Evolutionary conservation across 140 eudicot species (phyloP).

Genomic region (Flaveria floridana): DNA sequence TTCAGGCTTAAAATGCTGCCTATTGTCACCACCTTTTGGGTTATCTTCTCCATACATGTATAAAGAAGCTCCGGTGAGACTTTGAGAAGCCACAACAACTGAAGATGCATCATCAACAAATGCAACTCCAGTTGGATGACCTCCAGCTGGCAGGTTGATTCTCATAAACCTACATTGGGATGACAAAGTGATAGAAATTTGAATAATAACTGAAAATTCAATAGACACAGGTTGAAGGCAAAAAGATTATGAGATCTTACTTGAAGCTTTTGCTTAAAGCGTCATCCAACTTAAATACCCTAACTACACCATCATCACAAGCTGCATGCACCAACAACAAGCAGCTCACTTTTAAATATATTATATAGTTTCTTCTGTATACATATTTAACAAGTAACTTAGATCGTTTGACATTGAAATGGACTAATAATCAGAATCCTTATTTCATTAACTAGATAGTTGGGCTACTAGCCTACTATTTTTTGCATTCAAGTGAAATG

Average conservation of each 20-base stretch:
- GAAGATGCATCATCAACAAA: constrained; percentile 84
- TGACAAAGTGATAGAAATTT: constrained; percentile 9
- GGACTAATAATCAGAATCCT: neutral
- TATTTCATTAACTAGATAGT: neutral
- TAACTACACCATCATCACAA: constrained; percentile 85
- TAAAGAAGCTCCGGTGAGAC: constrained; percentile 70
- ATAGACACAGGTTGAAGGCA: neutral
- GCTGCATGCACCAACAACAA: constrained; percentile 52
- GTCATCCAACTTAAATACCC: constrained; percentile 89
- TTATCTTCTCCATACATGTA: constrained; percentile 91
- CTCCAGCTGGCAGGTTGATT: constrained; percentile 89
- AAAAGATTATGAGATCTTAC: constrained; percentile 41
- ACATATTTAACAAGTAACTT: neutral
- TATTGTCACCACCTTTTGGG: constrained; percentile 54
- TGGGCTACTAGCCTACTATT: constrained; percentile 5
- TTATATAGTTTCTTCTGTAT: neutral
- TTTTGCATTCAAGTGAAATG: neutral
- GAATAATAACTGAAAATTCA: neutral
- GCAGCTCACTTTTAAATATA: neutral
- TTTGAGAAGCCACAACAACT: constrained; percentile 71
- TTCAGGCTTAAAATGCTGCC: constrained; percentile 81
- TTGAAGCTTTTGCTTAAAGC: constrained; percentile 90
- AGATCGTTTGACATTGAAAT: neutral
- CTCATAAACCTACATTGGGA: constrained; percentile 69
- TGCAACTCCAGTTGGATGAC: constrained; percentile 78